These are phyloP conservation scores for Calocera cornea DNA, from an alignment of 768 basidiomycete genomes.

Conservation along the genomic window DNA sequence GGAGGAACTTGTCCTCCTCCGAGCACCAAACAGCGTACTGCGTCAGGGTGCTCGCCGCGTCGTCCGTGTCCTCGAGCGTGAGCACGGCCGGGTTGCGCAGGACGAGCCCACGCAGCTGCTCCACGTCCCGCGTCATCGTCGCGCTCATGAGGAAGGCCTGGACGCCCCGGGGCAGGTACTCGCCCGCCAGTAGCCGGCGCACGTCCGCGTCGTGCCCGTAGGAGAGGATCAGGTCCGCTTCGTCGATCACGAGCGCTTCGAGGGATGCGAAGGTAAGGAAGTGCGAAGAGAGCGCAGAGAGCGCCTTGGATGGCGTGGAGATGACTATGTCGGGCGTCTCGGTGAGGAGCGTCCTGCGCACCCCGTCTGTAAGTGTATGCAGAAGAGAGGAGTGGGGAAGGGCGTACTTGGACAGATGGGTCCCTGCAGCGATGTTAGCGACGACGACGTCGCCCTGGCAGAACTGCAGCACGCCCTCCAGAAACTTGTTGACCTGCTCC, in stretches of 20 bases:
- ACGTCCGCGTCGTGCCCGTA: slow-evolving; percentile 93
- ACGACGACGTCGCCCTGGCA: slow-evolving; percentile 62
- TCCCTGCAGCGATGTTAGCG: slow-evolving; percentile 64
- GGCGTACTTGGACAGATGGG: slow-evolving; percentile 59
- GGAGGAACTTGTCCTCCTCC: slow-evolving; percentile 93
- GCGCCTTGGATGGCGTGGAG: slow-evolving; percentile 59
- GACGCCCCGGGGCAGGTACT: slow-evolving; percentile 63
- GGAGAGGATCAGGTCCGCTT: slow-evolving; percentile 91
- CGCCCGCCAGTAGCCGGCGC: slow-evolving; percentile 47
- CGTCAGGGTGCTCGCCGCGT: slow-evolving; percentile 63
- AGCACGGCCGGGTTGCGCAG: slow-evolving; percentile 82
- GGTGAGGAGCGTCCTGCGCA: slow-evolving; percentile 36
- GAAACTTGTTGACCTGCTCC: slow-evolving; percentile 68
- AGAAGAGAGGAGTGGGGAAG: neutral
- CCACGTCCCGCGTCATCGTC: slow-evolving; percentile 93
- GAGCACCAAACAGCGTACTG: slow-evolving; percentile 80
- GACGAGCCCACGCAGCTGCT: slow-evolving; percentile 73
- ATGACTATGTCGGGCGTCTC: slow-evolving; percentile 71
- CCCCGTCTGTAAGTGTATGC: neutral
- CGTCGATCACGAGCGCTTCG: slow-evolving; percentile 87
- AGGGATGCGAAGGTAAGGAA: slow-evolving; percentile 32
- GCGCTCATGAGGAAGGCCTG: slow-evolving; percentile 96
- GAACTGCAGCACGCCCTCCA: slow-evolving; percentile 54
- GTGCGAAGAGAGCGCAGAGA: slow-evolving; percentile 58
- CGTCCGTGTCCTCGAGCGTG: slow-evolving; percentile 72